phyloP scores from a whole-genome alignment of 192 early-diverging fungal genomes.

The Dispira simplex region DNA sequence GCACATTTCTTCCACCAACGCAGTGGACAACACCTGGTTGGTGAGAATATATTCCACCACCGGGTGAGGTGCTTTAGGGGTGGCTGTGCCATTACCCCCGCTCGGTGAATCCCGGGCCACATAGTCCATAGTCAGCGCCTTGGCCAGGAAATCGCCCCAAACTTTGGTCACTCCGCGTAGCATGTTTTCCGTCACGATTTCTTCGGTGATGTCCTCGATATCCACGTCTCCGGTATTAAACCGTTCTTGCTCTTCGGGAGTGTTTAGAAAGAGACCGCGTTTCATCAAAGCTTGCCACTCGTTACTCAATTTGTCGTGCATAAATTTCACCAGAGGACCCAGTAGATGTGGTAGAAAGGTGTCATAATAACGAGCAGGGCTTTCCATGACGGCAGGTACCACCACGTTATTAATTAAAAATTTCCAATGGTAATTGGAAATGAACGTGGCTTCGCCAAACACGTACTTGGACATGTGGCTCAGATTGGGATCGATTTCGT shows the following conservation, averaged over 20 bases:
- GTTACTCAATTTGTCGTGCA: slow-evolving; percentile 5
- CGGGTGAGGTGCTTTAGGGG: background rate
- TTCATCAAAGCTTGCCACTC: slow-evolving; percentile 4
- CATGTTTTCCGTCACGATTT: slow-evolving; percentile 6
- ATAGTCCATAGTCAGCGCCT: background rate
- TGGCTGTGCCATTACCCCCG: background rate
- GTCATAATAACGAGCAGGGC: background rate
- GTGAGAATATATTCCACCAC: background rate
- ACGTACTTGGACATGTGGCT: background rate
- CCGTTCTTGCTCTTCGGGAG: slow-evolving; percentile 5
- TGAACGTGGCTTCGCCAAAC: background rate
- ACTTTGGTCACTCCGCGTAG: slow-evolving; percentile 6
- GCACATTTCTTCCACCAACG: background rate
- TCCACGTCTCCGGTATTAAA: background rate
- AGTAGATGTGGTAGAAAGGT: background rate
- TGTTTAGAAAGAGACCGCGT: slow-evolving; percentile 1
- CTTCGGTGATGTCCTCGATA: background rate
- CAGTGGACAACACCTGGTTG: background rate
- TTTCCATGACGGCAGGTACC: background rate
- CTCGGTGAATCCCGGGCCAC: background rate
- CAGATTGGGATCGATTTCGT: background rate
- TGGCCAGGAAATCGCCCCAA: background rate
- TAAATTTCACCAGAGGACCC: background rate
- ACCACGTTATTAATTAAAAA: background rate
- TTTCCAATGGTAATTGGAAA: slow-evolving; percentile 10